Evolutionary conservation across 805 yeast genomes (phyloP).

Genomic region (Wickerhamiella vanderwaltii): DNA sequence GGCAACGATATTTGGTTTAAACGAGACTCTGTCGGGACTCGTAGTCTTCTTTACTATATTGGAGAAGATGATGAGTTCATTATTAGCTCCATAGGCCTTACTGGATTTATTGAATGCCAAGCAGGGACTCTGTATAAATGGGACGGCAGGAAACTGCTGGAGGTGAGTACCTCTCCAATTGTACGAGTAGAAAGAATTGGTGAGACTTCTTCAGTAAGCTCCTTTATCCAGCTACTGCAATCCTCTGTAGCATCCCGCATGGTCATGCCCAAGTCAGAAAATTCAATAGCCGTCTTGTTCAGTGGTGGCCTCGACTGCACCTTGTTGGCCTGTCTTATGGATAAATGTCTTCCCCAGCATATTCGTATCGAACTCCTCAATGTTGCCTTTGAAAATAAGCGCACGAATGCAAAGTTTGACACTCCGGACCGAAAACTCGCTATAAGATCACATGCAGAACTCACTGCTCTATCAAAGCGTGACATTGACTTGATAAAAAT

Average conservation of each 20-base stretch:
- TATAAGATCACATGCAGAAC: constrained; percentile 42
- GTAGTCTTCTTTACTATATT: constrained; percentile 49
- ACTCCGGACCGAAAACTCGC: constrained; percentile 80
- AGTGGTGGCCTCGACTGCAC: constrained; percentile 97
- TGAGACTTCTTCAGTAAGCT: background rate
- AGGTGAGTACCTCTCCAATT: no score
- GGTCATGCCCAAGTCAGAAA: constrained; percentile 18
- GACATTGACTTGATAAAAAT: constrained; percentile 45
- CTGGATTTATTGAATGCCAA: constrained; percentile 19
- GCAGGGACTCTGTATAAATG: constrained; percentile 18
- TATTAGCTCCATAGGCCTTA: constrained; percentile 14
- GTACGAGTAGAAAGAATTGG: background rate
- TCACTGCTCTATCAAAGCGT: constrained; percentile 34
- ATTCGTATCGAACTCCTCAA: constrained; percentile 59
- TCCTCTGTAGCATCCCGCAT: constrained; percentile 15
- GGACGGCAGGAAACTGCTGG: background rate
- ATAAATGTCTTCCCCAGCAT: constrained; percentile 21
- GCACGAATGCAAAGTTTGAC: constrained; percentile 44
- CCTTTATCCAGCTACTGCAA: constrained; percentile 1
- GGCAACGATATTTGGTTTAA: constrained; percentile 50
- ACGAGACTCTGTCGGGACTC: constrained; percentile 69
- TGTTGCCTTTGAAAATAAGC: constrained; percentile 84
- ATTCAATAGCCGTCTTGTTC: constrained; percentile 48
- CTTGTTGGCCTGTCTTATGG: constrained; percentile 42
- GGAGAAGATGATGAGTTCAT: constrained; percentile 14